Evolutionary conservation across 164 flowering plant genomes (phyloP).

Genomic region (Euptelea pleiosperma): DNA sequence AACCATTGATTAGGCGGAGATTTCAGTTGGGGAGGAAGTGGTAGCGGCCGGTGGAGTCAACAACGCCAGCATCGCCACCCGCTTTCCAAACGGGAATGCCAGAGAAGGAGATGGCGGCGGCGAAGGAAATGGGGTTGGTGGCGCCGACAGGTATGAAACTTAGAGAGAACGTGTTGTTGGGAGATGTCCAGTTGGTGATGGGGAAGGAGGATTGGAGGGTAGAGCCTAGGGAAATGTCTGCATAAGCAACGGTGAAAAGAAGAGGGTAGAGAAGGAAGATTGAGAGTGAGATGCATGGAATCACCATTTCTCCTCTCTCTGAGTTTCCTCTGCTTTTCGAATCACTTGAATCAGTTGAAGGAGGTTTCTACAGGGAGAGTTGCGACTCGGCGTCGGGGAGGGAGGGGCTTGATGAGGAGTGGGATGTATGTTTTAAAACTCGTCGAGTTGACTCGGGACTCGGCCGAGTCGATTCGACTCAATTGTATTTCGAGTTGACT

Average conservation of each 20-base stretch:
- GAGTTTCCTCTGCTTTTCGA: neutral
- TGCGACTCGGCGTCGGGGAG: no score
- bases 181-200: conserved; percentile 29
- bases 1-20: conserved; percentile 33
- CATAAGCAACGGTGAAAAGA: neutral
- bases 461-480: no score
- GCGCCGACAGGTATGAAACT: conserved; percentile 25
- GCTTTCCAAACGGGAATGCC: conserved; percentile 28
- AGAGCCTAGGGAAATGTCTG: conserved; percentile 20
- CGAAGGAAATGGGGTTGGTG: conserved; percentile 12
- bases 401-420: no score
- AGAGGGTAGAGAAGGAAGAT: neutral
- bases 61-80: conserved; percentile 18
- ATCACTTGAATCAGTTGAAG: no score
- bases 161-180: conserved; percentile 29
- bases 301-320: neutral
- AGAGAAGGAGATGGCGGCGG: conserved; percentile 23
- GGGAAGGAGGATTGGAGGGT: conserved; percentile 15
- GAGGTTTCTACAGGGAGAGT: no score
- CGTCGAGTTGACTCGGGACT: no score
- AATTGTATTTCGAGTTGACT: no score
- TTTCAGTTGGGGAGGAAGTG: conserved; percentile 27
- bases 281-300: neutral
- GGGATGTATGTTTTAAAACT: no score
- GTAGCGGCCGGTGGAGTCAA: conserved; percentile 21